phyloP scores from a whole-genome alignment of 345 rosid genomes.

The Hypericum androsaemum region DNA sequence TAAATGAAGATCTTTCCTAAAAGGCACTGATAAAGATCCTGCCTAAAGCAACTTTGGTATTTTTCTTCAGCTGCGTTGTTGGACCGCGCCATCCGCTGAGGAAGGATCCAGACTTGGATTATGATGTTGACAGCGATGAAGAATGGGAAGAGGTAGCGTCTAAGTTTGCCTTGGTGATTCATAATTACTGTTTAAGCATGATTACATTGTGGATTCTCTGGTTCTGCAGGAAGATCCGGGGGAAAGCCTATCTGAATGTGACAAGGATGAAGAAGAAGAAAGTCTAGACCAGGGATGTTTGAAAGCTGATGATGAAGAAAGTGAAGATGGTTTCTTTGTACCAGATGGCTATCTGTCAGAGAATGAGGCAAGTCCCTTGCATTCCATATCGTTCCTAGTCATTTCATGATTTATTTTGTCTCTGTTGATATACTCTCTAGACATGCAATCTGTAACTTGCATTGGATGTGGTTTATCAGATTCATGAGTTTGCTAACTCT shows the following conservation, averaged over 20 bases:
- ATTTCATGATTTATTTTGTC: background rate
- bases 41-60: background rate
- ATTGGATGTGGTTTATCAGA: too few species aligned
- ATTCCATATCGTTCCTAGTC: too few species aligned
- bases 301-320: slow-evolving; percentile 65
- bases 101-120: slow-evolving; percentile 3
- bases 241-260: slow-evolving; percentile 93
- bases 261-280: slow-evolving; percentile 73
- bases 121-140: slow-evolving; percentile 5
- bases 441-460: too few species aligned
- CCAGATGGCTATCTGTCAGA: slow-evolving; percentile 98
- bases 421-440: background rate
- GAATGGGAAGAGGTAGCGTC: slow-evolving; percentile 3
- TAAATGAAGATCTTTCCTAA: too few species aligned
- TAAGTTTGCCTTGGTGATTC: slow-evolving; percentile 1
- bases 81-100: slow-evolving; percentile 5
- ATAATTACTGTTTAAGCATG: slow-evolving; percentile 3
- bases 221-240: slow-evolving; percentile 86
- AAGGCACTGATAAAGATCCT: background rate
- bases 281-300: slow-evolving; percentile 42
- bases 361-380: slow-evolving; percentile 48
- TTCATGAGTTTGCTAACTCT: background rate
- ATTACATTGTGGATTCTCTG: slow-evolving; percentile 10
- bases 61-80: slow-evolving; percentile 29
- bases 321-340: slow-evolving; percentile 84